Evolutionary conservation across 306 rosid species (phyloP).

Genomic region (Trifolium fragiferum): DNA sequence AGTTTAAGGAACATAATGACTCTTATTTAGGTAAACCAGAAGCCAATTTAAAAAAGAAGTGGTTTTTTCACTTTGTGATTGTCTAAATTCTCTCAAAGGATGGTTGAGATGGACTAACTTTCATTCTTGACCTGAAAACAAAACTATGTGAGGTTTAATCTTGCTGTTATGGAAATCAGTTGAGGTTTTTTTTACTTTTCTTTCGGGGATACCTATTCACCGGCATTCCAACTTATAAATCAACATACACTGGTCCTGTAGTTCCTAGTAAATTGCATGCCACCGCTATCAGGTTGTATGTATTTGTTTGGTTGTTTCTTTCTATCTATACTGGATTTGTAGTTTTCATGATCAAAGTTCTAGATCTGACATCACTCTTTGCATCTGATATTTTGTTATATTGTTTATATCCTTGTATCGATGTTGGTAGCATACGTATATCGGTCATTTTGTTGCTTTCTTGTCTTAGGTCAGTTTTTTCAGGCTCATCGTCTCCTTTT

Average conservation of each 20-base stretch:
- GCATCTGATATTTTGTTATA: not conserved
- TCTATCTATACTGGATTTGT: conserved; percentile 1
- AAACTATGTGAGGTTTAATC: conserved; percentile 9
- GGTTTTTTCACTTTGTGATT: not conserved
- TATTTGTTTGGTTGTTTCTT: not conserved
- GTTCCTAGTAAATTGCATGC: conserved; percentile 15
- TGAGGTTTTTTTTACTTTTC: not conserved
- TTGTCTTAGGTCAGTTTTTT: conserved; percentile 1
- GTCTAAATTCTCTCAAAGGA: not conserved
- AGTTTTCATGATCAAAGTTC: not conserved
- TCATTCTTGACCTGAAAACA: conserved; percentile 31
- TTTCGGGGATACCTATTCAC: not conserved
- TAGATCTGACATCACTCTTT: conserved; percentile 7
- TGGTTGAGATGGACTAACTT: conserved; percentile 23
- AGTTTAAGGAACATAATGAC: not conserved
- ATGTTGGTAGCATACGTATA: conserved; percentile 10
- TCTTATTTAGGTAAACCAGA: not conserved
- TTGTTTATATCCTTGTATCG: not conserved
- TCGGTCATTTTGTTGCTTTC: conserved; percentile 18
- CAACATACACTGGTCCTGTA: conserved; percentile 3
- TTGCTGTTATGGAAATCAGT: not conserved
- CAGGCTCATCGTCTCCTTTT: not conserved
- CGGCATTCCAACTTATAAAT: conserved; percentile 2
- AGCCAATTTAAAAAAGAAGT: conserved; percentile 6
- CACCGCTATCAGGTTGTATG: not conserved